These are phyloP conservation scores for Geosiphon pyriformis DNA, from an alignment of 192 early-diverging fungal species.

Conservation along the genomic window DNA sequence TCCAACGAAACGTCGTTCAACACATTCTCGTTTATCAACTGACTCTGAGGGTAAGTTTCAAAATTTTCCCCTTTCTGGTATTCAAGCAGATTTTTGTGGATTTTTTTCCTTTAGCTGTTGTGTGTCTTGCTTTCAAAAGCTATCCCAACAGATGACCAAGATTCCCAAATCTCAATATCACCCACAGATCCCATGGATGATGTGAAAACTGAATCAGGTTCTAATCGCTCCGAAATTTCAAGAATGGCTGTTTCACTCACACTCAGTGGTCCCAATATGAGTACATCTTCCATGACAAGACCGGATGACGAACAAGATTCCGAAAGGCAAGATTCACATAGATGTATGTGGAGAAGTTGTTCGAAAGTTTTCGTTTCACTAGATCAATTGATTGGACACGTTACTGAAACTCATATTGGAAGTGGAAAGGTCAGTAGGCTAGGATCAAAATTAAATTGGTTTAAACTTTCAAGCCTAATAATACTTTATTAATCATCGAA, in stretches of 20 bases:
- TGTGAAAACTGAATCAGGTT: background rate
- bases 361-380: conserved; percentile 36
- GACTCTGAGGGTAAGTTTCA: conserved; percentile 13
- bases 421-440: conserved; percentile 50
- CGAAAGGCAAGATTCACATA: conserved; percentile 29
- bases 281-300: background rate
- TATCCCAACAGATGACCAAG: conserved; percentile 7
- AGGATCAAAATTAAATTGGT: too few relatives aligned
- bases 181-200: conserved; percentile 3
- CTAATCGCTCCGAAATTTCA: background rate
- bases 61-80: background rate
- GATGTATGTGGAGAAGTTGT: conserved; percentile 50
- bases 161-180: background rate
- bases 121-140: background rate
- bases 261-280: background rate
- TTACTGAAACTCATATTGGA: conserved; percentile 50
- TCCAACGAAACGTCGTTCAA: background rate
- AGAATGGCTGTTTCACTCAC: background rate
- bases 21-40: background rate
- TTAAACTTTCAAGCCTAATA: too few relatives aligned
- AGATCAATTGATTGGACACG: conserved; percentile 47
- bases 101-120: background rate
- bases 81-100: background rate
- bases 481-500: too few relatives aligned
- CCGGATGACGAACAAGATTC: conserved; percentile 13